Evolutionary conservation across 75 land plant species (phyloP), one percentile per base, ranked within the genome.

Genomic region (Gnetum montanum): DNA sequence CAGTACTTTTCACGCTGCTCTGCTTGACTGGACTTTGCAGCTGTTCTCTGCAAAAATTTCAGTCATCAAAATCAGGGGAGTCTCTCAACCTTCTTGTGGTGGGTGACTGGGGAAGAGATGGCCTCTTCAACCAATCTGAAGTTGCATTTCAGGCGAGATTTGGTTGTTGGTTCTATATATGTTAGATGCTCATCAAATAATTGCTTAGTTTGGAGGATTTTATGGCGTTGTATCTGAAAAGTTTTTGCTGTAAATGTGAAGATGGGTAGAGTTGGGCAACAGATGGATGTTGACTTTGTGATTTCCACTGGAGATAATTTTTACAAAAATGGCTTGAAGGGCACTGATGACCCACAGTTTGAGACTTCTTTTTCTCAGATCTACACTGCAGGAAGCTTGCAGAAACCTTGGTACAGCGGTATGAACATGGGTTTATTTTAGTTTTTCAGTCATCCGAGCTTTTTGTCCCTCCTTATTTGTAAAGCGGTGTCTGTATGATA

Each of bases 321-420:
- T 64, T 75, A 75, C 18, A 43, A 75, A 16, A 45, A 46, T 37
- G 78, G 78, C 16, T 45, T 75, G 41, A 75, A n/a, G n/a, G 70
- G 77, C 18, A 43, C 49, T 12, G 43, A 73, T 8, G 78, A 75
- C 19, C 54, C 54, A 10, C 65, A 62, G 8, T 75, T 75, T 46
- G 18, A 53, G 10, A 30, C 49, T 7, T 75, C 78, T 0, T 75
- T 75, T 49, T 44, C 69, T 12, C 35, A 66, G 40, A 45, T 75
- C n/a, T 75, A 72, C 65, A 75, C 78, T 22, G 77, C 77, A 10
- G 53, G 59, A 43, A 75, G 78, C 57, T 43, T 75, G 38, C 76
- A 72, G 31, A 75, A 25, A 53, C 53, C 38, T 7, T 75, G 76
- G 78, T 75, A 65, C 15, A 33, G 72, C 13, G 75, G 77, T 74